A percentile compares a stretch with the other conserved stretches of the same genome.
Evolutionary conservation across 495 filamentous ascomycete genomes (phyloP).

Genomic region (Neurospora sp.): DNA sequence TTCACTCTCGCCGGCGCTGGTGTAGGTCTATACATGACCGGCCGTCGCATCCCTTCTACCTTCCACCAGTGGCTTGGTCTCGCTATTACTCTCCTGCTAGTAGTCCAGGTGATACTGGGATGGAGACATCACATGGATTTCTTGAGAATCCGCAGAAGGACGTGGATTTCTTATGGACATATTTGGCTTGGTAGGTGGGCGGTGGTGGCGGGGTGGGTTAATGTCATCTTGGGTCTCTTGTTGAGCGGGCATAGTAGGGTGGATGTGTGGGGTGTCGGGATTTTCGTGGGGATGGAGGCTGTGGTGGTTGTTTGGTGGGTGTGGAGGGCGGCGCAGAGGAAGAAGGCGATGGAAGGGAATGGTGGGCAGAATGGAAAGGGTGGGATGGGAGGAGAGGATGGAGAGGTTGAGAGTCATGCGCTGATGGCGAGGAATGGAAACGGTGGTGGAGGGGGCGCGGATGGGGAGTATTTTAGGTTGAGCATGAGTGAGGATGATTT

Average conservation of each 20-base stretch:
- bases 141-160: slow-evolving; percentile 12
- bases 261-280: background rate
- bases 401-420: slow-evolving; percentile 4
- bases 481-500: slow-evolving; percentile 21
- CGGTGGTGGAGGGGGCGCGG: background rate
- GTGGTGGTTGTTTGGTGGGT: slow-evolving; percentile 7
- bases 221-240: slow-evolving; percentile 14
- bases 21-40: slow-evolving; percentile 9
- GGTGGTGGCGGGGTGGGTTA: slow-evolving; percentile 15
- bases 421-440: slow-evolving; percentile 1
- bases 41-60: slow-evolving; percentile 4
- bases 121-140: slow-evolving; percentile 25
- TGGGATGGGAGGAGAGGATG: background rate
- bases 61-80: slow-evolving; percentile 17
- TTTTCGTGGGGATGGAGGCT: slow-evolving; percentile 6
- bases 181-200: slow-evolving; percentile 16
- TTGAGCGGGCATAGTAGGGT: slow-evolving; percentile 5
- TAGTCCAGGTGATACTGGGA: slow-evolving; percentile 16
- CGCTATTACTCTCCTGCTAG: slow-evolving; percentile 3
- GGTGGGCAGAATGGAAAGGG: background rate
- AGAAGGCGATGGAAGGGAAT: background rate
- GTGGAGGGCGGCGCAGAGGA: slow-evolving; percentile 4
- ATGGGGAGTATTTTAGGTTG: slow-evolving; percentile 16
- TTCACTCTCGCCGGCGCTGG: slow-evolving; percentile 10
- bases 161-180: slow-evolving; percentile 19